phyloP scores from a whole-genome alignment of 371 early-diverging fungal species.

The Mortierella sp. region DNA sequence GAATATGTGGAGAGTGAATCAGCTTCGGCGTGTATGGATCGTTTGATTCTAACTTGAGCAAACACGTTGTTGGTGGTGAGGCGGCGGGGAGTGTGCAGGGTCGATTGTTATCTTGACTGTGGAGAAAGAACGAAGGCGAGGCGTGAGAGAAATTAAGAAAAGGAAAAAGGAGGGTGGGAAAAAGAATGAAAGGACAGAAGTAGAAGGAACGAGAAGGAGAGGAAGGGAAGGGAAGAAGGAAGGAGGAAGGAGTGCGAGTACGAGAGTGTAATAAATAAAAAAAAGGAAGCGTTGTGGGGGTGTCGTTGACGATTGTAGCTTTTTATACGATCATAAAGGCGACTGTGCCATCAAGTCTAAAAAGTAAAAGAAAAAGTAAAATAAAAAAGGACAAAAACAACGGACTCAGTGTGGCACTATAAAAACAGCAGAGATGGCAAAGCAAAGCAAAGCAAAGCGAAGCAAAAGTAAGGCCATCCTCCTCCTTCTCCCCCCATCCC shows the following conservation, averaged over 20 bases:
- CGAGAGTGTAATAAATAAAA: not conserved
- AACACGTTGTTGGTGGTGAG: not conserved
- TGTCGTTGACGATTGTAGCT: not conserved
- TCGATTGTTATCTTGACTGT: not conserved
- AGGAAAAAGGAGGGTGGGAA: not conserved
- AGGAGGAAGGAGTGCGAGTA: not conserved
- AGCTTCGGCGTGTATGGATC: not conserved
- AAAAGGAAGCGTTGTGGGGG: not conserved
- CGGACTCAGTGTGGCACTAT: no score
- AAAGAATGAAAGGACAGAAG: not conserved
- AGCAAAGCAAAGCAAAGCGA: no score
- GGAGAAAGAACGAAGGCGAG: not conserved
- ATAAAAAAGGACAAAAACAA: not conserved
- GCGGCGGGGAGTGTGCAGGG: not conserved
- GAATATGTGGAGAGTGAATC: not conserved
- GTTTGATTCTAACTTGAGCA: no score
- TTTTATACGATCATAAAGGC: not conserved
- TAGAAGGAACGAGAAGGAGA: not conserved
- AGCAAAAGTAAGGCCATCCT: no score
- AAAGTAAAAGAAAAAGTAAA: not conserved
- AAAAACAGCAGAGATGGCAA: no score
- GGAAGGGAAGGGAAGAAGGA: not conserved
- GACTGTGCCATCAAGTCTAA: not conserved
- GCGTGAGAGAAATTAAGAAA: not conserved
- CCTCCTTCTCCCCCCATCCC: no score